phyloP scores from a whole-genome alignment of 2,329 filamentous ascomycete genomes.

The Neonectria sp. region DNA sequence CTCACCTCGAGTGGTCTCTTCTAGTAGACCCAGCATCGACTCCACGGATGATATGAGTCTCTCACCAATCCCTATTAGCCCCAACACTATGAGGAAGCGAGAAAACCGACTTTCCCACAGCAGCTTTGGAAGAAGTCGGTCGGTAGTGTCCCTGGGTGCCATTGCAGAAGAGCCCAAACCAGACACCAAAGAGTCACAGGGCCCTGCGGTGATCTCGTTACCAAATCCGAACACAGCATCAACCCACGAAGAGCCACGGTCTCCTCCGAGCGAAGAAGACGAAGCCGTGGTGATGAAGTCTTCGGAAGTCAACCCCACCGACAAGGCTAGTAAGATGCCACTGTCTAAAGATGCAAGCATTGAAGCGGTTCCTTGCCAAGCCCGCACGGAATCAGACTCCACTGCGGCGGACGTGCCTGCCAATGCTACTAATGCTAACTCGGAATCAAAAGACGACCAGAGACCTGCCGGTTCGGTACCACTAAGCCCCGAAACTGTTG shows the following conservation, averaged over 20 bases:
- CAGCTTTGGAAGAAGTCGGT: constrained; percentile 54
- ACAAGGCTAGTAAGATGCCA: constrained; percentile 29
- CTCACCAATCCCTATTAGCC: constrained; percentile 55
- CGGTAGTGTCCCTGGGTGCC: constrained; percentile 60
- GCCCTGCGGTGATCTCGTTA: constrained; percentile 34
- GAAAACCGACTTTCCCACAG: constrained; percentile 53
- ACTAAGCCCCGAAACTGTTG: constrained; percentile 14
- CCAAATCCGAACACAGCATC: constrained; percentile 41
- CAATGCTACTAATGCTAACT: neutral
- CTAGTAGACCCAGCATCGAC: constrained; percentile 55
- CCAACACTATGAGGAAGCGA: constrained; percentile 49
- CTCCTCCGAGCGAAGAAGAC: constrained; percentile 56
- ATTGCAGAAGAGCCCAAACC: constrained; percentile 51
- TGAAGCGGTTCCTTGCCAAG: constrained; percentile 25
- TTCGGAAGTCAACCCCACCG: constrained; percentile 36
- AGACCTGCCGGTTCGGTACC: neutral
- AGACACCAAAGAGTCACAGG: neutral
- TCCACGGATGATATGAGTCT: constrained; percentile 54
- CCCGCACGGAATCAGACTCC: constrained; percentile 12
- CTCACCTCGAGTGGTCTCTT: constrained; percentile 54
- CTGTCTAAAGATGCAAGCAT: constrained; percentile 36
- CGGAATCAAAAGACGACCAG: neutral
- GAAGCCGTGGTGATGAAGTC: constrained; percentile 57
- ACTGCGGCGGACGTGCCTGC: constrained; percentile 4
- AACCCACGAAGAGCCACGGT: constrained; percentile 39